Conservation (phyloP, 306 rosid genomes). For the Acmispon strigosus region DNA sequence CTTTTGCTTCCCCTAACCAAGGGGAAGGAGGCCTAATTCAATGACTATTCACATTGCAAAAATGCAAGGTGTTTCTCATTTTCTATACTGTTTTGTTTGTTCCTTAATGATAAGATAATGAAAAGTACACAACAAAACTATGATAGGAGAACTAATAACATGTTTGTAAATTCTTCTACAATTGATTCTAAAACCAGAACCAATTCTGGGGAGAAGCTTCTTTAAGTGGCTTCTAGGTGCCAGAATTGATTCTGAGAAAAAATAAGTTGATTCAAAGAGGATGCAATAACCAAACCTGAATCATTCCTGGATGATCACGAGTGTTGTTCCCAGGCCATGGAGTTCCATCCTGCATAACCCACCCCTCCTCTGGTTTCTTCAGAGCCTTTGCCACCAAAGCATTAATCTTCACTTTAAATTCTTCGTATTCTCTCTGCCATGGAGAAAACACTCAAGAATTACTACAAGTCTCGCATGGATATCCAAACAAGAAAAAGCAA, state of each 20-base stretch:
- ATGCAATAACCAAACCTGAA: conserved; percentile 57
- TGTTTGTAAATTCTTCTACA: too few relatives aligned
- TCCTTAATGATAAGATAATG: not conserved
- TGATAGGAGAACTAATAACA: too few relatives aligned
- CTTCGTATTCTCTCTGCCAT: conserved; percentile 79
- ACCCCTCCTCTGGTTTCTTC: conserved; percentile 80
- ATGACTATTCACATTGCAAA: not conserved
- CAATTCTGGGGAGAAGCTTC: too few relatives aligned
- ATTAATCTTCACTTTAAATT: conserved; percentile 79
- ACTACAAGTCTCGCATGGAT: not conserved
- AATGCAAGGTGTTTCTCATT: not conserved
- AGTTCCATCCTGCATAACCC: conserved; percentile 86
- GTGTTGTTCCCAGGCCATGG: conserved; percentile 94
- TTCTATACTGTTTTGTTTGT: too few relatives aligned
- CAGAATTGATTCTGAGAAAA: too few relatives aligned
- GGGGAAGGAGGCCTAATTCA: not conserved
- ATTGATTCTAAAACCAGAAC: too few relatives aligned
- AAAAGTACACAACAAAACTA: not conserved
- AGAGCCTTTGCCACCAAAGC: conserved; percentile 77
- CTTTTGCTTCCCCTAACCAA: too few relatives aligned
- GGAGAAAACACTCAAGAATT: conserved; percentile 5
- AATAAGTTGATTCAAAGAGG: not conserved
- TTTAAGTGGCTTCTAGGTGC: too few relatives aligned
- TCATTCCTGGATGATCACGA: conserved; percentile 90
- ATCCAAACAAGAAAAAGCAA: not conserved